Conservation (phyloP, 495 filamentous ascomycete species). For the Chaetomidium leptoderma region DNA sequence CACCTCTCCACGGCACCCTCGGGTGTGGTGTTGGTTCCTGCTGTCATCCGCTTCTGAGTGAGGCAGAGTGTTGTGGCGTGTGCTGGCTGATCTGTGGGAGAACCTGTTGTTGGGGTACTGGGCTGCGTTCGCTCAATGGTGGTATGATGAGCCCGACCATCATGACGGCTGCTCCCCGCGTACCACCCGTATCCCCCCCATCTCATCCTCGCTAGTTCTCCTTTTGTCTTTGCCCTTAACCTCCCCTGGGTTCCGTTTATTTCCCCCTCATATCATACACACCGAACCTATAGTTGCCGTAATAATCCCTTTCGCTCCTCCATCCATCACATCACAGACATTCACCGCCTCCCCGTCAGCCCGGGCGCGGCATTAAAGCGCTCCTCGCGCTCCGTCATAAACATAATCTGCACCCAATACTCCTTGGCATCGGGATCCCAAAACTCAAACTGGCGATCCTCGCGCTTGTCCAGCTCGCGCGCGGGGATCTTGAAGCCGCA, state of each 20-base stretch:
- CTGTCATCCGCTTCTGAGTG: no score
- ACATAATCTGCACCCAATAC: constrained; percentile 98
- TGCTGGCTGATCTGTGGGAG: no score
- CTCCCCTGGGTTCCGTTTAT: no score
- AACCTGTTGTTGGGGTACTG: no score
- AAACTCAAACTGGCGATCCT: constrained; percentile 82
- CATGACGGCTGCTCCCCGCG: no score
- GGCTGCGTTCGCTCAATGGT: no score
- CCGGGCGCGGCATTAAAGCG: constrained; percentile 91
- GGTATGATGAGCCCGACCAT: no score
- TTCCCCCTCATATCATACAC: background rate
- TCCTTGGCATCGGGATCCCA: constrained; percentile 96
- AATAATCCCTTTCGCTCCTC: background rate
- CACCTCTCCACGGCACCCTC: background rate
- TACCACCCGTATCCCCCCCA: no score
- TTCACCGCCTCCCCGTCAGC: constrained; percentile 52
- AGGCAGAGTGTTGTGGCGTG: no score
- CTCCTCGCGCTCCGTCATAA: constrained; percentile 98
- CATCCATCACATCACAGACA: background rate
- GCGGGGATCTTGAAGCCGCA: constrained; percentile 96
- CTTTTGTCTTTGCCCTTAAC: no score
- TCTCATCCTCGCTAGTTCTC: no score
- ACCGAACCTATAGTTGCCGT: no score
- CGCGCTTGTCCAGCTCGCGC: constrained; percentile 83
- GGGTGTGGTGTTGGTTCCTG: background rate